Evolutionary conservation across 768 basidiomycete species (phyloP).

Genomic region (Dendrothele bispora): DNA sequence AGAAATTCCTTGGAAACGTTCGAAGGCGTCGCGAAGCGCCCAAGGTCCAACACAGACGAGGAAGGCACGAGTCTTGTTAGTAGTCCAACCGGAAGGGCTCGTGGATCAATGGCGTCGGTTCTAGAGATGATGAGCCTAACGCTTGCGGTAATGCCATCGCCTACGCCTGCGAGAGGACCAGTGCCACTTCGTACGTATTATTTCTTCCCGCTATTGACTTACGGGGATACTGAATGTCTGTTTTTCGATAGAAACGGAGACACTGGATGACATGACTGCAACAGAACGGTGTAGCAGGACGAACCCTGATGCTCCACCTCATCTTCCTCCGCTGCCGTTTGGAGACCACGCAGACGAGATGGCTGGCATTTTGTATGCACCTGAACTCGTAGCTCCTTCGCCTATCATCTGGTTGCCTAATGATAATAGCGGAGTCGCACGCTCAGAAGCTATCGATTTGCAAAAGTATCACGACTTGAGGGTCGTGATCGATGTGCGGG

Average conservation of each 20-base stretch:
- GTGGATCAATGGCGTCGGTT: constrained; percentile 79
- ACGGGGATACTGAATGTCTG: too few species aligned
- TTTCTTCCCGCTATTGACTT: too few species aligned
- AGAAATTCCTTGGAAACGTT: constrained; percentile 60
- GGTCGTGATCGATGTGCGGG: constrained; percentile 68
- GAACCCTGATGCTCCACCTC: constrained; percentile 73
- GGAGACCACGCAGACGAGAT: constrained; percentile 77
- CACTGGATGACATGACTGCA: constrained; percentile 76
- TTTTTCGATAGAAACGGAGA: constrained; percentile 59
- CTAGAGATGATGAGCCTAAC: constrained; percentile 85
- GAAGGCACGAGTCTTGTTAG: constrained; percentile 50
- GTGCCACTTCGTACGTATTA: constrained; percentile 65
- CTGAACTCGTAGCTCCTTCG: constrained; percentile 73
- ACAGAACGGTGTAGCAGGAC: constrained; percentile 79
- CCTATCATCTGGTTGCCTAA: constrained; percentile 87
- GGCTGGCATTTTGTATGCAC: constrained; percentile 77
- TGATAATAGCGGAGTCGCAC: constrained; percentile 71
- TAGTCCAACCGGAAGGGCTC: constrained; percentile 43
- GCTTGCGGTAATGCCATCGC: constrained; percentile 69
- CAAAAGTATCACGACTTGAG: constrained; percentile 70
- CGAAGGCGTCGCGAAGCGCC: constrained; percentile 40
- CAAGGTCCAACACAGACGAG: constrained; percentile 39
- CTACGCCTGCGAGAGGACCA: constrained; percentile 53
- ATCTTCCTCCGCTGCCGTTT: constrained; percentile 66
- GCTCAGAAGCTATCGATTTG: constrained; percentile 74